Evolutionary conservation across 2,329 filamentous ascomycete species (phyloP).

Genomic region (Penicillium brevicompactum): DNA sequence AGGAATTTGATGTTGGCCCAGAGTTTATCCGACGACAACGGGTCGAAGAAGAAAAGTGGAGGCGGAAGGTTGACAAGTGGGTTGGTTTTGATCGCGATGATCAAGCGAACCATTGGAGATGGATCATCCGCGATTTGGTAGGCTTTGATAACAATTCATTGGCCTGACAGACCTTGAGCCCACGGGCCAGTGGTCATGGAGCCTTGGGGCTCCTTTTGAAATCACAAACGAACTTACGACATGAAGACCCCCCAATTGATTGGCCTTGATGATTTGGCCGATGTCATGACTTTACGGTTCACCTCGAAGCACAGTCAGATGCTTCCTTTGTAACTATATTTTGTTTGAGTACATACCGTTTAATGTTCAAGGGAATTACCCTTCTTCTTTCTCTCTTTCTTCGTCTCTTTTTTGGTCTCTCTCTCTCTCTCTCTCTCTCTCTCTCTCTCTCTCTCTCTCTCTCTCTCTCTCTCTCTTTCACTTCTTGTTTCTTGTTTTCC

Average conservation of each 20-base stretch:
- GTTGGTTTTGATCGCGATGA: slow-evolving; percentile 58
- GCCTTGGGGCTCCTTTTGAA: slow-evolving; percentile 4
- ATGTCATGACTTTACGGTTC: slow-evolving; percentile 21
- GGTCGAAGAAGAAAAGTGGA: slow-evolving; percentile 91
- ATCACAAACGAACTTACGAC: slow-evolving; percentile 25
- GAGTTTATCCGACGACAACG: slow-evolving; percentile 87
- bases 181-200: not conserved
- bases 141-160: slow-evolving; percentile 23
- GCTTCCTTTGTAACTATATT: slow-evolving; percentile 20
- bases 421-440: not conserved
- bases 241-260: slow-evolving; percentile 13
- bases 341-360: slow-evolving; percentile 8
- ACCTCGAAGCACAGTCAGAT: not conserved
- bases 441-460: no score
- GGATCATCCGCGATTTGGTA: slow-evolving; percentile 64
- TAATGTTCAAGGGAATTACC: not conserved
- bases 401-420: not conserved
- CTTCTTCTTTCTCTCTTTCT: not conserved
- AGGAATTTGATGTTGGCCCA: slow-evolving; percentile 96
- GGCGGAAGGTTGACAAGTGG: slow-evolving; percentile 85
- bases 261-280: slow-evolving; percentile 19
- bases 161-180: no score
- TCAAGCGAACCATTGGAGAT: slow-evolving; percentile 65
- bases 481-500: not conserved
- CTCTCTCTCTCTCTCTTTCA: not conserved